Evolutionary conservation across 2,329 filamentous ascomycete species (phyloP).

Genomic region (Onygenales sp.): DNA sequence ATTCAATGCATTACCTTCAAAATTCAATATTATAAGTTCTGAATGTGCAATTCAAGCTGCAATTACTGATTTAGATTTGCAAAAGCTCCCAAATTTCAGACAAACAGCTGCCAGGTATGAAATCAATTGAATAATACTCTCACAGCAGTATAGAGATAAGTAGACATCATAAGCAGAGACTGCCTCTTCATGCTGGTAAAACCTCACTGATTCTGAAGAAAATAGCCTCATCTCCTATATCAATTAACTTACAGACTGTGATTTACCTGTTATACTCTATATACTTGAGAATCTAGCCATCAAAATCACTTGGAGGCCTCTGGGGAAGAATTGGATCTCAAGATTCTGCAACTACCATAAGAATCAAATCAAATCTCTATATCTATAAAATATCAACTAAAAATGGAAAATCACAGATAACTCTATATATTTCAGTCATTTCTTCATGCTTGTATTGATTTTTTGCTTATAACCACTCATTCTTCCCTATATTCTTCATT

Average conservation of each 20-base stretch:
- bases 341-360: background rate
- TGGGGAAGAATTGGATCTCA: background rate
- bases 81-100: background rate
- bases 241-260: background rate
- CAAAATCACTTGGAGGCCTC: background rate
- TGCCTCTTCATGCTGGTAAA: background rate
- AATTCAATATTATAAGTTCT: background rate
- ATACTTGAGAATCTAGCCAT: background rate
- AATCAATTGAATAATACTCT: background rate
- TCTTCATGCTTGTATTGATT: no score
- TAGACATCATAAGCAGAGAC: background rate
- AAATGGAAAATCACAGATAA: no score
- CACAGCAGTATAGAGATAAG: background rate
- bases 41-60: background rate
- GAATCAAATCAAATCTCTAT: background rate
- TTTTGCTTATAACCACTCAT: no score
- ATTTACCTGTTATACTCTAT: background rate
- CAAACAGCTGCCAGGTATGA: background rate
- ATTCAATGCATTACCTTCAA: background rate
- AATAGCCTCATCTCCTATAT: background rate
- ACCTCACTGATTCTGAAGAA: background rate
- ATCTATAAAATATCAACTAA: background rate
- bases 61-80: background rate
- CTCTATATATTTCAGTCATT: no score
- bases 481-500: no score